Percentiles rank a stretch among this genome's conserved stretches.
phyloP scores from a whole-genome alignment of 495 filamentous ascomycete species.

The Antarctomyces pellizariae region DNA sequence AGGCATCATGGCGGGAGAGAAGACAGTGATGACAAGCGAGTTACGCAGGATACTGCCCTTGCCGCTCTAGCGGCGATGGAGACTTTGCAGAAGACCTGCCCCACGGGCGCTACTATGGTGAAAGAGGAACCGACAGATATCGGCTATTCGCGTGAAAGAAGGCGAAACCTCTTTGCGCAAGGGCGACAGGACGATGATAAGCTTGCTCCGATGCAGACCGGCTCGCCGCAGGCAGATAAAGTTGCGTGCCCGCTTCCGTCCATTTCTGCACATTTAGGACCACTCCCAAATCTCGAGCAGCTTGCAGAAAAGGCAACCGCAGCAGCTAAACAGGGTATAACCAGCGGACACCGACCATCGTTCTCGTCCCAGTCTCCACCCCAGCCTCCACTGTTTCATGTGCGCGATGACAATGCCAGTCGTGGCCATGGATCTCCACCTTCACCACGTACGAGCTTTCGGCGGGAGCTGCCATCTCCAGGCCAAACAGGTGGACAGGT shows the following conservation, averaged over 20 bases:
- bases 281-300: slow-evolving; percentile 13
- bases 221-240: slow-evolving; percentile 20
- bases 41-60: slow-evolving; percentile 18
- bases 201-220: slow-evolving; percentile 24
- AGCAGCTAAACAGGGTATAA: slow-evolving; percentile 10
- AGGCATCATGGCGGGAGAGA: slow-evolving; percentile 5
- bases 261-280: slow-evolving; percentile 19
- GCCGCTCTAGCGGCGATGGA: slow-evolving; percentile 12
- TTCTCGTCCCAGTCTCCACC: slow-evolving; percentile 16
- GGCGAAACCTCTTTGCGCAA: too few species aligned
- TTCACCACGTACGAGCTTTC: slow-evolving; percentile 15
- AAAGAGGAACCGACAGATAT: too few species aligned
- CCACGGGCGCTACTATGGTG: slow-evolving; percentile 15
- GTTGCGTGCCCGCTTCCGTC: slow-evolving; percentile 18
- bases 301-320: slow-evolving; percentile 6
- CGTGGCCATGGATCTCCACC: slow-evolving; percentile 17
- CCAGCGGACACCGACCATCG: slow-evolving; percentile 5
- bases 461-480: slow-evolving; percentile 9
- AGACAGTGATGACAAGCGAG: slow-evolving; percentile 16
- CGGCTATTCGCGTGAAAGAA: too few species aligned
- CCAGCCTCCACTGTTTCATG: slow-evolving; percentile 6
- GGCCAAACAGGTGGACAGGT: slow-evolving; percentile 4
- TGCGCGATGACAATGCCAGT: slow-evolving; percentile 9
- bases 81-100: slow-evolving; percentile 12
- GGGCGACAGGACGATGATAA: slow-evolving; percentile 15